Evolutionary conservation across 2,329 filamentous ascomycete genomes (phyloP).

Genomic region (Beauveria sp.): DNA sequence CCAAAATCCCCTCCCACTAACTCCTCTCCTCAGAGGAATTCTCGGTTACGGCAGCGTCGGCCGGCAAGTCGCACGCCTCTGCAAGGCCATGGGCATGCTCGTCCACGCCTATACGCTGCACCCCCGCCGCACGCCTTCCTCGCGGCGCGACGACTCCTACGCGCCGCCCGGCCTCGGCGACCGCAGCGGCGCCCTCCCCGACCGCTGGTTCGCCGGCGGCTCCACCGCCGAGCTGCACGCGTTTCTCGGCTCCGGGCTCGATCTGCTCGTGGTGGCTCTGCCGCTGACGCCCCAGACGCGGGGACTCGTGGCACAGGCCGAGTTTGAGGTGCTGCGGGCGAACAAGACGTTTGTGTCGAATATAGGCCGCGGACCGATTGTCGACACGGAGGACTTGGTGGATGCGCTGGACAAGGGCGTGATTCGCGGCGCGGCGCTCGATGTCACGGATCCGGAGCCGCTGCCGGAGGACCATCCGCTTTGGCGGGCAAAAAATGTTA

Average conservation of each 20-base stretch:
- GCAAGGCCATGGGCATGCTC: constrained; percentile 59
- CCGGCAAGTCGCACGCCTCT: constrained; percentile 47
- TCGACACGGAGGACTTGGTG: constrained; percentile 50
- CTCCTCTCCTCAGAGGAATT: constrained; percentile 32
- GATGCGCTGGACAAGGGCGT: constrained; percentile 43
- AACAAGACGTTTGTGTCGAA: constrained; percentile 59
- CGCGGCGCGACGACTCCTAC: constrained; percentile 56
- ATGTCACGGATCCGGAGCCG: constrained; percentile 76
- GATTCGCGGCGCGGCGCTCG: constrained; percentile 60
- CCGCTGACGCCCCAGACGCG: constrained; percentile 43
- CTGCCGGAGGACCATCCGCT: constrained; percentile 59
- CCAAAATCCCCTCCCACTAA: not conserved
- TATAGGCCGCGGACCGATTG: constrained; percentile 54
- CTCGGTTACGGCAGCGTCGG: constrained; percentile 49
- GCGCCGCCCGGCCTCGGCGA: constrained; percentile 59
- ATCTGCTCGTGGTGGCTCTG: constrained; percentile 44
- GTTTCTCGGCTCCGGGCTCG: constrained; percentile 43
- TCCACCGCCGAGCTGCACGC: constrained; percentile 36
- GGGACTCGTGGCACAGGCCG: constrained; percentile 41
- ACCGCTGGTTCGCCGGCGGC: constrained; percentile 43
- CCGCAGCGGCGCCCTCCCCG: constrained; percentile 39
- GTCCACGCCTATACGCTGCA: constrained; percentile 70
- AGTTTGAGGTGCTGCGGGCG: constrained; percentile 38
- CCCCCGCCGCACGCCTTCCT: constrained; percentile 58
- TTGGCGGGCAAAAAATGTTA: constrained; percentile 62